Evolutionary conservation across 345 rosid species (phyloP).

Genomic region (Brassica incana): DNA sequence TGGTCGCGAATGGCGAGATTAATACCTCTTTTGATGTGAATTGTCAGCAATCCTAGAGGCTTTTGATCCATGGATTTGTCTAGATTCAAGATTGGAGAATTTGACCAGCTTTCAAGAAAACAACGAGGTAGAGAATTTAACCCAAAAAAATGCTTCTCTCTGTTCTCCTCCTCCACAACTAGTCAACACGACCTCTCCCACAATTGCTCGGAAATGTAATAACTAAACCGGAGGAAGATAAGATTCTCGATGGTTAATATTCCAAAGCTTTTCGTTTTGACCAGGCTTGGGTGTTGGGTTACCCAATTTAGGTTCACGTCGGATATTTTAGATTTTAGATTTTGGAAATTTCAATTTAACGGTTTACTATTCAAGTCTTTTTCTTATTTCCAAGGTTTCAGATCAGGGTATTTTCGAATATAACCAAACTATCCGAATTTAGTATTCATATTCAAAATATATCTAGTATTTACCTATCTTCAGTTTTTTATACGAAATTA

Average conservation of each 20-base stretch:
- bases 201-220: not conserved
- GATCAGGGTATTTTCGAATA: too few relatives aligned
- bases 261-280: too few relatives aligned
- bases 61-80: constrained; percentile 43
- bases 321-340: too few relatives aligned
- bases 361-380: too few relatives aligned
- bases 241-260: not conserved
- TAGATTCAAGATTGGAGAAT: not conserved
- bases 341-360: too few relatives aligned
- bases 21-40: constrained; percentile 47
- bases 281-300: too few relatives aligned
- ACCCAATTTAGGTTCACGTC: too few relatives aligned
- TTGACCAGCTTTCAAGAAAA: constrained; percentile 10
- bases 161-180: not conserved
- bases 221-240: not conserved
- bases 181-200: not conserved
- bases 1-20: constrained; percentile 52
- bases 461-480: too few relatives aligned
- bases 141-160: constrained; percentile 1
- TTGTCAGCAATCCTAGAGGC: constrained; percentile 48
- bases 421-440: too few relatives aligned
- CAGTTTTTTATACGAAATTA: too few relatives aligned
- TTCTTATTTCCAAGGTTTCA: too few relatives aligned
- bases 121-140: not conserved
- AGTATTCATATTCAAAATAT: too few relatives aligned